Base-by-base conservation (phyloP, 352 stramenopile genomes). In the Phytopythium boreale region DNA sequence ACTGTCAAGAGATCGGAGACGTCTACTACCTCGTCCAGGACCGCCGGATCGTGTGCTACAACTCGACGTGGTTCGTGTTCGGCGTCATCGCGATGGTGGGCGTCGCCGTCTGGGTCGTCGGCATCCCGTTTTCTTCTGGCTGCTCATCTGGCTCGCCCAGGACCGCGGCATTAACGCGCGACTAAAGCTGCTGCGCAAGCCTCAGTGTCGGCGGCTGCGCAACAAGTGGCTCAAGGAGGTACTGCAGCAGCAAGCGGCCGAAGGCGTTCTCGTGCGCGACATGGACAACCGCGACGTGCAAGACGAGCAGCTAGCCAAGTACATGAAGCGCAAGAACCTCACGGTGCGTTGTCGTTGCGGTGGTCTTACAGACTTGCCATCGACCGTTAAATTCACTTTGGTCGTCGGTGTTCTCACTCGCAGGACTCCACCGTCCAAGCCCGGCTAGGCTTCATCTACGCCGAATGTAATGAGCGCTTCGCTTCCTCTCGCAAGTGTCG, bases 91-190 rank as follows among this genome's bases (percentile, higher is more conserved):
- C 75, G 2, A 79, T 80, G 41, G 55, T 81, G 12, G 81, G 84
- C 9, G 67, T 89, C n/a, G 70, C 67, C 12, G 76, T 90, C 0
- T 93, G 84, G 84, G 82, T 93, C 19, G 66, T 89, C 24, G 84
- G 84, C 10, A 90, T 93, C 53, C 84, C 84, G 9, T 84, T 90
- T 89, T 90, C 70, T 93, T 93, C 58, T 89, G 80, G 49, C 43
- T 91, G 9, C 63, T 91, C n/a, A 89, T 93, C 37, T 82, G 78
- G 37, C 27, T 88, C 6, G 84, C 83, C 0, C 84, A 89, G 47
- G 79, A 84, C 37, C 75, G 79, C 20, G 81, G 83, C 8, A 74
- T 93, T 29, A 67, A 59, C 31, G 69, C 74, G 19, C 70, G 82
- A 9, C 52, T 93, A 17, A 74, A 72, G 3, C 59, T 91, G 26